Percentiles rank a stretch among this genome's conserved stretches.
Conservation (phyloP, 768 basidiomycete genomes). For the Fistulinella prunicolor region DNA sequence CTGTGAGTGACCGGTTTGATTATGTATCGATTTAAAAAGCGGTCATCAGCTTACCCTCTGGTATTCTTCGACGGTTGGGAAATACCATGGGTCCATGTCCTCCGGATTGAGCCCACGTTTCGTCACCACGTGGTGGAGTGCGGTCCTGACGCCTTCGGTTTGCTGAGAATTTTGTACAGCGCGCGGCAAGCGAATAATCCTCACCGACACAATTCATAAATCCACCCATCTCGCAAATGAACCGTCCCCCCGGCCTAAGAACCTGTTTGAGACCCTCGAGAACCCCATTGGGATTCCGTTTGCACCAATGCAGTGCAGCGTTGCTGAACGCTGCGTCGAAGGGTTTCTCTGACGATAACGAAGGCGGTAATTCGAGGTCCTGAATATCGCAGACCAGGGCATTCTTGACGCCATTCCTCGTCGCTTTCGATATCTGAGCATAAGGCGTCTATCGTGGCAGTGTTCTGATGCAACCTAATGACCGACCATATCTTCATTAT, state of each 20-base stretch:
- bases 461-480: background rate
- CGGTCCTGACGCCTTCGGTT: slow-evolving; percentile 55
- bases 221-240: slow-evolving; percentile 77
- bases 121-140: slow-evolving; percentile 52
- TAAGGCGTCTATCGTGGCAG: background rate
- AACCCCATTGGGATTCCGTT: slow-evolving; percentile 64
- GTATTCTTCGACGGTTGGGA: slow-evolving; percentile 72
- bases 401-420: slow-evolving; percentile 42
- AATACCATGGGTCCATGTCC: slow-evolving; percentile 78
- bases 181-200: background rate
- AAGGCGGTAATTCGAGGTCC: slow-evolving; percentile 35
- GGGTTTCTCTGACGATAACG: slow-evolving; percentile 31
- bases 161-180: slow-evolving; percentile 2
- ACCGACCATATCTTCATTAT: slow-evolving; percentile 69
- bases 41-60: slow-evolving; percentile 38
- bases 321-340: slow-evolving; percentile 82
- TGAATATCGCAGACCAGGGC: slow-evolving; percentile 58
- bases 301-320: slow-evolving; percentile 85
- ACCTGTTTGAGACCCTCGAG: slow-evolving; percentile 55
- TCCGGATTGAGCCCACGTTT: slow-evolving; percentile 56
- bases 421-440: slow-evolving; percentile 53
- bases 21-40: background rate
- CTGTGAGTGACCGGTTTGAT: slow-evolving; percentile 31
- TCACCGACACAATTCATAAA: slow-evolving; percentile 69
- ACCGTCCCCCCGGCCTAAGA: slow-evolving; percentile 66